Evolutionary conservation across 257 asterid genomes (phyloP).

Genomic region (Primulina eburnea): DNA sequence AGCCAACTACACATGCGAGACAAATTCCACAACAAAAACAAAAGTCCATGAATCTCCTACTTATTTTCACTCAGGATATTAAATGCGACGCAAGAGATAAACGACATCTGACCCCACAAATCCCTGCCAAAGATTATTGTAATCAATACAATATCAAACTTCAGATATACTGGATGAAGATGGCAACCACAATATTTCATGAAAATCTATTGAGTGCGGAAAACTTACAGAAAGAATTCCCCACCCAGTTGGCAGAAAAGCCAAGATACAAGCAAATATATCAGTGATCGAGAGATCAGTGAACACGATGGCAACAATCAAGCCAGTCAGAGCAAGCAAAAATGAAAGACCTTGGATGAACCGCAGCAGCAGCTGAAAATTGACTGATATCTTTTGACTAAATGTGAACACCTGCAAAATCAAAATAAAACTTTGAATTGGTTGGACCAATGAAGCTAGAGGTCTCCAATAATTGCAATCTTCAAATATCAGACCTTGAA

Average conservation of each 20-base stretch:
- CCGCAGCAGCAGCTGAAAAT: conserved; percentile 90
- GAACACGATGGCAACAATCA: conserved; percentile 59
- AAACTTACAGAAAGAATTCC: conserved; percentile 91
- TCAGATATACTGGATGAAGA: neutral
- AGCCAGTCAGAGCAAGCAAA: conserved; percentile 77
- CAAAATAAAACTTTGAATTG: conserved; percentile 22
- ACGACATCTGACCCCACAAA: too few species aligned
- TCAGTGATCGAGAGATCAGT: conserved; percentile 63
- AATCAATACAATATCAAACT: too few species aligned
- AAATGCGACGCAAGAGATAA: too few species aligned
- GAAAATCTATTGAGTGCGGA: neutral
- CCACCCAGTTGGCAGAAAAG: conserved; percentile 99
- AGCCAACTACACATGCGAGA: neutral
- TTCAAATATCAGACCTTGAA: conserved; percentile 65
- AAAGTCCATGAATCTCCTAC: too few species aligned
- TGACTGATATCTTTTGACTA: conserved; percentile 95
- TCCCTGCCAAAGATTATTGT: too few species aligned
- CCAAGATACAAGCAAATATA: conserved; percentile 81
- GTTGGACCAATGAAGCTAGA: neutral
- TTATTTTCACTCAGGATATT: too few species aligned
- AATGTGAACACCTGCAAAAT: conserved; percentile 83
- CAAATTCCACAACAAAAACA: too few species aligned
- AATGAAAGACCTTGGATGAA: conserved; percentile 84
- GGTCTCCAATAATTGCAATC: neutral
- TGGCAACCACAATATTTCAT: neutral